These are phyloP conservation scores for Hortaea werneckii DNA, from an alignment of 2,329 filamentous ascomycete species.

Conservation along the genomic window DNA sequence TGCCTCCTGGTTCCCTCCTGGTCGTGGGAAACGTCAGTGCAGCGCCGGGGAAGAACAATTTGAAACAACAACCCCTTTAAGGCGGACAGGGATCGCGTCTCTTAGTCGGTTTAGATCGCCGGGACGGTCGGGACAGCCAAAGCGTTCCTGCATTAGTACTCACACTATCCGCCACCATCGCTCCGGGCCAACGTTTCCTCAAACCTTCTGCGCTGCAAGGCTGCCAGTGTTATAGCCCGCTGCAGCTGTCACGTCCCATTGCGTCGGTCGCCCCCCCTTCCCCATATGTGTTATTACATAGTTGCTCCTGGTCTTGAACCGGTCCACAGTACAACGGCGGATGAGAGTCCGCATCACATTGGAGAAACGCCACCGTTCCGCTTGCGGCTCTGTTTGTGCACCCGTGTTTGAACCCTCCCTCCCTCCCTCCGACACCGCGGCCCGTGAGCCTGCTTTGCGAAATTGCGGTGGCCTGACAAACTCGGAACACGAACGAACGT, in stretches of 20 bases:
- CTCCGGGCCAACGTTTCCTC: slow-evolving; percentile 3
- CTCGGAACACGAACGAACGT: neutral
- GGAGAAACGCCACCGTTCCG: no score
- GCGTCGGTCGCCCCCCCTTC: no score
- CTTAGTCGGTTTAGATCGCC: neutral
- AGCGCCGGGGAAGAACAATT: neutral
- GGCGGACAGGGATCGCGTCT: neutral
- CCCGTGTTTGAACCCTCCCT: neutral
- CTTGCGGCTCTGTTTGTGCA: no score
- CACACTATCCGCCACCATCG: no score
- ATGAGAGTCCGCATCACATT: no score
- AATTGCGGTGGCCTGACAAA: neutral
- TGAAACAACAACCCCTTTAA: slow-evolving; percentile 1
- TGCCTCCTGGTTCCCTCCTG: slow-evolving; percentile 1
- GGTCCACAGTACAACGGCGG: no score
- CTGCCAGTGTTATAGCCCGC: no score
- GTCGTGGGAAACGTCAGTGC: slow-evolving; percentile 4
- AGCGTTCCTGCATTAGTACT: slow-evolving; percentile 3
- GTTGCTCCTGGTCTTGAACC: no score
- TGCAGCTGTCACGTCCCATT: no score
- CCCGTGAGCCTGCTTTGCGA: neutral
- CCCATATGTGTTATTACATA: no score
- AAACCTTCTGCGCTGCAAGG: slow-evolving; percentile 2
- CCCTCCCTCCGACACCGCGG: neutral
- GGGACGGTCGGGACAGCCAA: neutral